Evolutionary conservation across 2,329 filamentous ascomycete species (phyloP).

Genomic region (Penicillium nordicum): DNA sequence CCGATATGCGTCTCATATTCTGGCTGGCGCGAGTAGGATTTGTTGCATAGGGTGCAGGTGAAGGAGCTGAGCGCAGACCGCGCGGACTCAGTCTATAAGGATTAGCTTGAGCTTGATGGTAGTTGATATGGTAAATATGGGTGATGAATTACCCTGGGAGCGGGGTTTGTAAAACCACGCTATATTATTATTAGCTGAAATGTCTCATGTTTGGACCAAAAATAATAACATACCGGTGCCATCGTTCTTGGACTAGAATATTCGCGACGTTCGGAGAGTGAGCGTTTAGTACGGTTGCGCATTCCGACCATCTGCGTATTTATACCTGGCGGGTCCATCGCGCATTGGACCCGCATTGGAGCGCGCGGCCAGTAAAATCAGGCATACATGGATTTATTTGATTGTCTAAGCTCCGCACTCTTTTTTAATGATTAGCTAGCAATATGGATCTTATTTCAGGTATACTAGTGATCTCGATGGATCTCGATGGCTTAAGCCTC

Average conservation of each 20-base stretch:
- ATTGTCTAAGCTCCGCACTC: neutral
- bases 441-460: neutral
- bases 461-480: no score
- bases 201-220: neutral
- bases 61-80: conserved; percentile 76
- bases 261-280: neutral
- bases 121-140: neutral
- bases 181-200: conserved; percentile 20
- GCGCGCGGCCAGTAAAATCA: neutral
- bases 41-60: conserved; percentile 82
- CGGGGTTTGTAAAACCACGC: conserved; percentile 48
- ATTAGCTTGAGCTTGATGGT: conserved; percentile 5
- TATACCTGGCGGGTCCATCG: neutral
- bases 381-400: neutral
- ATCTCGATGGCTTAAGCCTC: no score
- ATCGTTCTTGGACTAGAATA: conserved; percentile 12
- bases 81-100: conserved; percentile 56
- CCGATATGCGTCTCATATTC: conserved; percentile 93
- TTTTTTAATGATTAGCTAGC: neutral
- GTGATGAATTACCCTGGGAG: conserved; percentile 40
- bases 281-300: neutral
- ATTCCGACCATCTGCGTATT: neutral
- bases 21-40: conserved; percentile 91
- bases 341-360: neutral
- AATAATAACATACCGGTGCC: conserved; percentile 32